These are phyloP conservation scores for Malus hybrid DNA, from an alignment of 331 rosid genomes.

Conservation along the genomic window DNA sequence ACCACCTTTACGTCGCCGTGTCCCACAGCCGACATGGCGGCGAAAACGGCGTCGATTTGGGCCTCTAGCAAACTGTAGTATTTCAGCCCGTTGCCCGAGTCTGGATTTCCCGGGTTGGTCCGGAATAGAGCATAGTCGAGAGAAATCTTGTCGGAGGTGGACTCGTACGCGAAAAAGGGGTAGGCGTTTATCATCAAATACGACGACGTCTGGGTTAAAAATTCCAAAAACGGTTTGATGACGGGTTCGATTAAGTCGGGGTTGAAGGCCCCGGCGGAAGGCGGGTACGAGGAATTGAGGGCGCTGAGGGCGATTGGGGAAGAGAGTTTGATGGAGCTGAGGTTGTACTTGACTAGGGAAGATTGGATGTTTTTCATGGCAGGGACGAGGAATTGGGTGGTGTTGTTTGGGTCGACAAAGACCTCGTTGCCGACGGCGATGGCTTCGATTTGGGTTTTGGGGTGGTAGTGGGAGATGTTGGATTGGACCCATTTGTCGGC, in stretches of 20 bases:
- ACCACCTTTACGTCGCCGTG: conserved; percentile 45
- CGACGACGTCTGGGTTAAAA: conserved; percentile 50
- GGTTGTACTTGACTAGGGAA: conserved; percentile 32
- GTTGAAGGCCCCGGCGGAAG: conserved; percentile 75
- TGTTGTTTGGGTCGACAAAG: conserved; percentile 60
- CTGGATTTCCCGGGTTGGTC: conserved; percentile 55
- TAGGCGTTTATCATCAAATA: conserved; percentile 69
- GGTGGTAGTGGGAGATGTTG: conserved; percentile 45
- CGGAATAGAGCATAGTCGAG: conserved; percentile 52
- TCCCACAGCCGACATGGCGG: conserved; percentile 66
- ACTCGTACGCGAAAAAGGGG: conserved; percentile 67
- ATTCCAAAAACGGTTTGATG: conserved; percentile 58
- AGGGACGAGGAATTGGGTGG: conserved; percentile 53
- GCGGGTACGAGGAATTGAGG: conserved; percentile 55
- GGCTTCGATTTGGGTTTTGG: conserved; percentile 62
- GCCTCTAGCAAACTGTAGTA: conserved; percentile 61
- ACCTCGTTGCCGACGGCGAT: conserved; percentile 91
- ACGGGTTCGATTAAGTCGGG: conserved; percentile 55
- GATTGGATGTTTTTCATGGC: conserved; percentile 67
- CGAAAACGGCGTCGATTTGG: conserved; percentile 74
- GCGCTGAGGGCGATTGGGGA: conserved; percentile 70
- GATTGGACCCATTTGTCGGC: conserved; percentile 69
- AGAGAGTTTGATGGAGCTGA: conserved; percentile 49
- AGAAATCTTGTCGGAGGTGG: conserved; percentile 40
- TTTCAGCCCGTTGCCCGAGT: conserved; percentile 61